These are phyloP conservation scores for Cochlearia excelsa DNA, from an alignment of 345 rosid species.

Conservation along the genomic window DNA sequence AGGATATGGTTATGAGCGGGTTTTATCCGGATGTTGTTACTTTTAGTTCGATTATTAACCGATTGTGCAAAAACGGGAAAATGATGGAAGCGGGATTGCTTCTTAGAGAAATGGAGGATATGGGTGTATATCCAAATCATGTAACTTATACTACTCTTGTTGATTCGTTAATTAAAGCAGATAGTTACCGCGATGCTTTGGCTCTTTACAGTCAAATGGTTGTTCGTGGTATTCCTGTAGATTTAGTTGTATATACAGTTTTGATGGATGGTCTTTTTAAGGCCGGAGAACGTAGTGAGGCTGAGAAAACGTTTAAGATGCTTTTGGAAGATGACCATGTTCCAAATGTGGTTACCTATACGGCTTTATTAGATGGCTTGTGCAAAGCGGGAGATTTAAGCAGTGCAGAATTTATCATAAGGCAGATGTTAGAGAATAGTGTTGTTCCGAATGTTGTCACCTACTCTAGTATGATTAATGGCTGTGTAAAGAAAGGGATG, in stretches of 20 bases:
- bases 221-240: constrained; percentile 67
- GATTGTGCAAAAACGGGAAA: constrained; percentile 67
- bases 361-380: constrained; percentile 66
- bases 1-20: constrained; percentile 55
- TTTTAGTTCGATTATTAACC: constrained; percentile 63
- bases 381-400: constrained; percentile 72
- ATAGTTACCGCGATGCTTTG: constrained; percentile 52
- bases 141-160: constrained; percentile 61
- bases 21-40: constrained; percentile 73
- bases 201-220: constrained; percentile 72
- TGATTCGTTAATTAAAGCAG: constrained; percentile 65
- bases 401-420: constrained; percentile 46
- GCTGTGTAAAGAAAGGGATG: constrained; percentile 72
- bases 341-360: constrained; percentile 57
- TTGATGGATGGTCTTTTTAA: constrained; percentile 80
- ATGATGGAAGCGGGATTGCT: constrained; percentile 56
- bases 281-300: constrained; percentile 57
- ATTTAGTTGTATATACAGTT: constrained; percentile 68
- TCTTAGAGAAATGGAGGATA: constrained; percentile 61
- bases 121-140: constrained; percentile 66
- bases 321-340: constrained; percentile 48
- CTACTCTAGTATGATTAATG: constrained; percentile 65
- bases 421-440: constrained; percentile 57
- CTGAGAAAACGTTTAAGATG: constrained; percentile 46
- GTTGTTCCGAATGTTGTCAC: constrained; percentile 55